These are phyloP conservation scores for Lepidium didymum DNA, from an alignment of 345 rosid species.

Conservation along the genomic window DNA sequence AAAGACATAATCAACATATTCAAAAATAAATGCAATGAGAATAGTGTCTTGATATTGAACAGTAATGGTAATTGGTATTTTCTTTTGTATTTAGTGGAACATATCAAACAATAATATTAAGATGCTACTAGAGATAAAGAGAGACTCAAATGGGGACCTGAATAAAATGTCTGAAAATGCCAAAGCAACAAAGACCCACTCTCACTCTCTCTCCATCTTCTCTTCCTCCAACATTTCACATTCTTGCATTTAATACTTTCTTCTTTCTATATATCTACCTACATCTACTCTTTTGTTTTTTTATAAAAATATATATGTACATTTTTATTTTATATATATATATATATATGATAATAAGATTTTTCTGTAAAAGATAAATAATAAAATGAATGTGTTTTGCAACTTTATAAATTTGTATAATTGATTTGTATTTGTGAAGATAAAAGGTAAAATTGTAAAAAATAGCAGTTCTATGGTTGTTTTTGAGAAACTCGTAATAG, in stretches of 20 bases:
- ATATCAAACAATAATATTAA: neutral
- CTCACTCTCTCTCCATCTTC: neutral
- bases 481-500: too few species aligned
- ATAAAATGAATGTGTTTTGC: too few species aligned
- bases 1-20: too few species aligned
- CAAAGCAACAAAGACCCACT: constrained; percentile 19
- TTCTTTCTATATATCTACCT: neutral
- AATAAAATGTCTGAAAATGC: constrained; percentile 23
- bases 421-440: too few species aligned
- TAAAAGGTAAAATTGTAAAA: too few species aligned
- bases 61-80: neutral
- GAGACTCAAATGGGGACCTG: constrained; percentile 16
- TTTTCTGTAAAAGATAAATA: too few species aligned
- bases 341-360: neutral
- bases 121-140: neutral
- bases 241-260: constrained; percentile 1
- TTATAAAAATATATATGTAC: neutral
- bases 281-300: neutral
- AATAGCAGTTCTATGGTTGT: too few species aligned
- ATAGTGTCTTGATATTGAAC: neutral
- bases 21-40: too few species aligned
- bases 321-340: neutral
- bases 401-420: too few species aligned
- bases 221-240: constrained; percentile 23
- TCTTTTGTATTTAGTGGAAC: neutral